Conservation (phyloP, 805 yeast genomes). For the Saturnispora gosingensis region DNA sequence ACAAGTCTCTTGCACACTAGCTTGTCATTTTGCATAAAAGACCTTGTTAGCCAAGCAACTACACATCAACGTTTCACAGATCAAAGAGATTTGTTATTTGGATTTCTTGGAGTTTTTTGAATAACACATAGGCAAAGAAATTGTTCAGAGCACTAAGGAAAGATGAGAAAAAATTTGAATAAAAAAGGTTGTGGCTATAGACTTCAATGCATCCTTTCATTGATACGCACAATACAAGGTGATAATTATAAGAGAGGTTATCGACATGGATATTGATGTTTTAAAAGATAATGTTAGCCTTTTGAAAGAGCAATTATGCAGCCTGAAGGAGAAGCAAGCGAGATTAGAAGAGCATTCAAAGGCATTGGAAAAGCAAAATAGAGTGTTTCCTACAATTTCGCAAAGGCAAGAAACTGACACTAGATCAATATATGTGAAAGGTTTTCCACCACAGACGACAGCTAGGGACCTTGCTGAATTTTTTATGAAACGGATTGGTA, state of each 20-base stretch:
- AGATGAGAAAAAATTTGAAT: no score
- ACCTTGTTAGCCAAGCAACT: no score
- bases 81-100: no score
- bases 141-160: no score
- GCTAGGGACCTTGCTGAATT: slow-evolving; percentile 74
- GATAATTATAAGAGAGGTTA: not conserved
- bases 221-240: not conserved
- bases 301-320: slow-evolving; percentile 32
- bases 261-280: not conserved
- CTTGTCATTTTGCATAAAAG: no score
- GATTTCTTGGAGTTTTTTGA: no score
- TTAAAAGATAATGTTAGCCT: not conserved
- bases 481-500: slow-evolving; percentile 54
- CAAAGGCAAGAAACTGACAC: slow-evolving; percentile 60
- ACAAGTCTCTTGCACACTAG: no score
- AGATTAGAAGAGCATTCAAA: slow-evolving; percentile 31
- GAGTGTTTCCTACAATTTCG: slow-evolving; percentile 14
- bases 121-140: no score
- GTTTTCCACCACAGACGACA: slow-evolving; percentile 70
- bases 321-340: slow-evolving; percentile 57
- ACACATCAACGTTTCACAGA: no score
- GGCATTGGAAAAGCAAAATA: not conserved
- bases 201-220: no score
- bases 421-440: slow-evolving; percentile 73
- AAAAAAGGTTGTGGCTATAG: no score